Base-by-base conservation (phyloP, 2,329 filamentous ascomycete species). In the Penicillium sp. region DNA sequence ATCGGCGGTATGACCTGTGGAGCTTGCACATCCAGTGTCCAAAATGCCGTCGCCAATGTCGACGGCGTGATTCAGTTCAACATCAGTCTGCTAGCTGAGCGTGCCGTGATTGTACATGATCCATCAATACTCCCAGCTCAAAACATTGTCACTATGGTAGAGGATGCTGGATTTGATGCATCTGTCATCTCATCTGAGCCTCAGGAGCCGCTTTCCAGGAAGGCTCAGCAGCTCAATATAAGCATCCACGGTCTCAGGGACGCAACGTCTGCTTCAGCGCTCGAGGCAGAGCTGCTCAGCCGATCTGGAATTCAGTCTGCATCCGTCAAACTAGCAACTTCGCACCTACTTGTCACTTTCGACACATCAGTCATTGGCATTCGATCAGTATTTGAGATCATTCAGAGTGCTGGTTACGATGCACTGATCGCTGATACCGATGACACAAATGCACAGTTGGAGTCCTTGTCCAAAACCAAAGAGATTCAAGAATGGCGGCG, bases 1-100 rank as follows among this genome's bases (percentile, higher is more conserved):
- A 91, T 99, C 57, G 92, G 95, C 68, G 95, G 95, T 54, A 99
- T 99, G 95, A 99, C 95, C 1, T 98, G 95, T 73, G 94, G 94
- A 25, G 92, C 95, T 45, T 99, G 95, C 77, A 98, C 95, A 0
- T 94, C 94, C 1, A 93, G 94, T 6, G 88, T 98, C 1, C 91
- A 97, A 71, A 84, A 86, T 54, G 92, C 90, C 3, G 95, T 99
- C 78, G 86, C 87, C 67, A 86, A 85, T 64, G 78, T 94, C 1
- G 87, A 90, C 10, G 95, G 95, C 25, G 77, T 98, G 16, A 73
- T 92, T 58, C 91, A 93, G 66, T 97, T 98, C 82, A 97, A 97
- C 73, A 96, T 99, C 75, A 97, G 92, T 77, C 81, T 99, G 67
- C 84, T 98, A 35, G 96, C 95, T 4, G 95, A 98, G 76, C 88